phyloP scores from a whole-genome alignment of 2,329 filamentous ascomycete species.

The Xylariomycetidae sp. region DNA sequence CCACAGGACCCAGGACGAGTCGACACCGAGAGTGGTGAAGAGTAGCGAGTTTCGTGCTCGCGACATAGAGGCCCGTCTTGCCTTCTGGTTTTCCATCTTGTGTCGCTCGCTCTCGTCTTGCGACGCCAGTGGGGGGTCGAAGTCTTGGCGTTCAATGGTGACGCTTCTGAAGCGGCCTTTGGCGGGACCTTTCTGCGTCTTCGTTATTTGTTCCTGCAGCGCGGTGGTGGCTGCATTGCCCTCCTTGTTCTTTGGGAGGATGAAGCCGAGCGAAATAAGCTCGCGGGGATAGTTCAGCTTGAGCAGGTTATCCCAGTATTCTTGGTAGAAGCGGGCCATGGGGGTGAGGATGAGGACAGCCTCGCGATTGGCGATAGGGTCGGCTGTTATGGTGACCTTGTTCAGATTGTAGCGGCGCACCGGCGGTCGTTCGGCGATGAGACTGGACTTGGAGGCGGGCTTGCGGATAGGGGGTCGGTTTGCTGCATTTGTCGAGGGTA shows the following conservation, averaged over 20 bases:
- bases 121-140: constrained; percentile 72
- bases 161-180: constrained; percentile 85
- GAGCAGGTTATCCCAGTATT: constrained; percentile 92
- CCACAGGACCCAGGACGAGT: constrained; percentile 96
- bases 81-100: constrained; percentile 86
- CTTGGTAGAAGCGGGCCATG: constrained; percentile 86
- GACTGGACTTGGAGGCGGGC: constrained; percentile 46
- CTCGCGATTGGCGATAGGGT: constrained; percentile 75
- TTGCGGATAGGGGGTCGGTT: constrained; percentile 61
- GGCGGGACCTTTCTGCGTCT: constrained; percentile 78
- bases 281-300: constrained; percentile 86
- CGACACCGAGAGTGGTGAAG: constrained; percentile 88
- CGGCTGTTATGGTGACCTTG: constrained; percentile 77
- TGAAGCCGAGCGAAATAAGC: constrained; percentile 91
- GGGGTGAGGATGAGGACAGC: constrained; percentile 88
- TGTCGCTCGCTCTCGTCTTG: constrained; percentile 88
- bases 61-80: constrained; percentile 82
- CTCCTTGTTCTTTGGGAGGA: constrained; percentile 88
- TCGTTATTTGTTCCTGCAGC: constrained; percentile 78
- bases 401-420: constrained; percentile 94
- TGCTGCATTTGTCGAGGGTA: constrained; percentile 11
- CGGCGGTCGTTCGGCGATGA: constrained; percentile 64
- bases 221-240: constrained; percentile 81
- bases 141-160: constrained; percentile 92
- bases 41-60: constrained; percentile 89